Conservation (phyloP, 345 rosid genomes). For the Jatropha curcas region DNA sequence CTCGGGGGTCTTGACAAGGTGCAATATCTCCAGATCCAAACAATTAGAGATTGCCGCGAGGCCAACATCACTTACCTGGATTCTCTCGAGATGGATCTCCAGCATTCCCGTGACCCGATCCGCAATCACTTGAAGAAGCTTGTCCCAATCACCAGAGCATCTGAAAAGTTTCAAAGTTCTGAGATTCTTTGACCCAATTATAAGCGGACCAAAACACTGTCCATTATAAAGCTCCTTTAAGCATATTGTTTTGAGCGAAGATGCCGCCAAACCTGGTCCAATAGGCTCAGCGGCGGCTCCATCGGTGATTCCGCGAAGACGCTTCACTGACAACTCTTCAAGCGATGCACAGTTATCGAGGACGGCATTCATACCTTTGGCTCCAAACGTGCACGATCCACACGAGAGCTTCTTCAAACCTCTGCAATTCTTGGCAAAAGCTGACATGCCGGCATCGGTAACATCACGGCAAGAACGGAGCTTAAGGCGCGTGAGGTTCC, state of each 20-base stretch:
- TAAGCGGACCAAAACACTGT: conserved; percentile 69
- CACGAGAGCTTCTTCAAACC: conserved; percentile 76
- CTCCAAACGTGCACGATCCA: conserved; percentile 81
- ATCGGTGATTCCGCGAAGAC: conserved; percentile 70
- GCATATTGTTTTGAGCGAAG: conserved; percentile 63
- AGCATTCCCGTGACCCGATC: conserved; percentile 45
- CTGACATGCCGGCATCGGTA: conserved; percentile 67
- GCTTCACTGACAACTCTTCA: conserved; percentile 76
- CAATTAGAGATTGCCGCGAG: conserved; percentile 57
- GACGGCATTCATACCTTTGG: conserved; percentile 81
- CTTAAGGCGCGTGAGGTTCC: conserved; percentile 72
- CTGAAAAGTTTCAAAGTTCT: conserved; percentile 69
- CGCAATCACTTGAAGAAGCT: conserved; percentile 45
- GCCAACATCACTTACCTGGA: conserved; percentile 65
- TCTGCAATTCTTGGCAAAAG: conserved; percentile 68
- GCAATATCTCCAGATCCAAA: conserved; percentile 61
- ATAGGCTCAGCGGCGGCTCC: conserved; percentile 57
- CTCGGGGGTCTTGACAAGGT: conserved; percentile 69
- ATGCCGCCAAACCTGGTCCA: conserved; percentile 59
- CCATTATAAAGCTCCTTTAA: conserved; percentile 76
- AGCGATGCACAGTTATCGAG: conserved; percentile 65
- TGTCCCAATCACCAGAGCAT: conserved; percentile 87
- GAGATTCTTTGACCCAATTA: conserved; percentile 61
- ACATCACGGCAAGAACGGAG: conserved; percentile 79
- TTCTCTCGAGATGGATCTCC: conserved; percentile 72